phyloP scores from a whole-genome alignment of 192 early-diverging fungal species.

The Geranomyces michiganensis region DNA sequence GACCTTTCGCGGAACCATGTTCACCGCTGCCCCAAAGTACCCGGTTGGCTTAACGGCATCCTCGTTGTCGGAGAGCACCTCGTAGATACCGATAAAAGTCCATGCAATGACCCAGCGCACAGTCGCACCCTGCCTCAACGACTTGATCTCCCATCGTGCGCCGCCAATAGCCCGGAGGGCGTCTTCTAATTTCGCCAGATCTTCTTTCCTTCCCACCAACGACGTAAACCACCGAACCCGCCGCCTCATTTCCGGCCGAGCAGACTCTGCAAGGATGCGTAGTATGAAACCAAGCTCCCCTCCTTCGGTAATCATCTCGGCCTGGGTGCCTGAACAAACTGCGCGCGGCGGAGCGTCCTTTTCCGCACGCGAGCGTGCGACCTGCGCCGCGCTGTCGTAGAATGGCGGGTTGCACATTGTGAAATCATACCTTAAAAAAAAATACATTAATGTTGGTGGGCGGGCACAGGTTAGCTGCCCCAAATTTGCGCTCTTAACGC shows the following conservation, averaged over 20 bases:
- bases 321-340: slow-evolving; percentile 57
- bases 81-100: slow-evolving; percentile 14
- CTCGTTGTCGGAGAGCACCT: too few species aligned
- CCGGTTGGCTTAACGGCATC: too few species aligned
- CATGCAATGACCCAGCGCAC: slow-evolving; percentile 37
- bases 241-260: slow-evolving; percentile 5
- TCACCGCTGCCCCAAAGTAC: too few species aligned
- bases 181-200: slow-evolving; percentile 39
- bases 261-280: slow-evolving; percentile 43
- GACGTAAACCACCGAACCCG: slow-evolving; percentile 74
- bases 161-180: slow-evolving; percentile 22
- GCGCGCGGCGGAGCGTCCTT: slow-evolving; percentile 61
- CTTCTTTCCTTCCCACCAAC: slow-evolving; percentile 68
- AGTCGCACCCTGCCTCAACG: slow-evolving; percentile 37
- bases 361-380: slow-evolving; percentile 44
- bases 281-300: slow-evolving; percentile 77
- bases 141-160: slow-evolving; percentile 33
- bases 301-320: slow-evolving; percentile 80
- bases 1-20: too few species aligned
- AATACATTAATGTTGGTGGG: too few species aligned
- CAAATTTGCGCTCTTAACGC: neutral
- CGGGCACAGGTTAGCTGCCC: too few species aligned
- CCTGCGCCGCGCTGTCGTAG: slow-evolving; percentile 65
- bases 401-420: slow-evolving; percentile 95
- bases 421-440: slow-evolving; percentile 52